phyloP scores from a whole-genome alignment of 345 rosid genomes.

The Cochlearia excelsa region DNA sequence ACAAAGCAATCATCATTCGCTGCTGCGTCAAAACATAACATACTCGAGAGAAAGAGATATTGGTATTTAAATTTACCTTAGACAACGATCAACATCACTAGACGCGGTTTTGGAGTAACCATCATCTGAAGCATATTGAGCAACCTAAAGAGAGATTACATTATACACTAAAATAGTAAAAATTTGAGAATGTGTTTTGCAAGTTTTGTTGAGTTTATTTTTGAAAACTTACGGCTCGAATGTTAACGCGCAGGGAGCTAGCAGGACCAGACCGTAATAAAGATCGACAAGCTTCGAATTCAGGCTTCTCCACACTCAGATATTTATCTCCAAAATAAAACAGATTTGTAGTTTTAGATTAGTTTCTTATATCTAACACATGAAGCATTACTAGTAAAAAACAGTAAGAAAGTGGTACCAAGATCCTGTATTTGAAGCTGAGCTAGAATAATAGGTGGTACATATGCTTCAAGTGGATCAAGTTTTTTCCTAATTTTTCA shows the following conservation, averaged over 20 bases:
- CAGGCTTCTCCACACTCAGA: slow-evolving; percentile 58
- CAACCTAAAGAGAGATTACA: slow-evolving; percentile 55
- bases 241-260: slow-evolving; percentile 66
- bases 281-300: slow-evolving; percentile 52
- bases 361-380: too few species aligned
- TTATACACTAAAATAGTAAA: slow-evolving; percentile 42
- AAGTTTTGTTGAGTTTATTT: background rate
- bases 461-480: slow-evolving; percentile 73
- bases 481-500: slow-evolving; percentile 58
- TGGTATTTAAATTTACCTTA: slow-evolving; percentile 46
- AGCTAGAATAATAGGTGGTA: slow-evolving; percentile 78
- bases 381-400: too few species aligned
- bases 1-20: background rate
- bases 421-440: slow-evolving; percentile 67
- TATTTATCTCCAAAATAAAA: slow-evolving; percentile 37
- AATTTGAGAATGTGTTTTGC: slow-evolving; percentile 5
- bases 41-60: too few species aligned
- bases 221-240: slow-evolving; percentile 60
- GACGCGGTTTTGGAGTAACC: slow-evolving; percentile 62
- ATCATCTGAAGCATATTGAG: slow-evolving; percentile 82
- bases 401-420: slow-evolving; percentile 38
- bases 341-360: background rate
- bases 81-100: slow-evolving; percentile 64
- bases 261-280: slow-evolving; percentile 78
- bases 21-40: background rate